Conservation (phyloP, 345 rosid genomes). For the Eucalyptus tenuipes region DNA sequence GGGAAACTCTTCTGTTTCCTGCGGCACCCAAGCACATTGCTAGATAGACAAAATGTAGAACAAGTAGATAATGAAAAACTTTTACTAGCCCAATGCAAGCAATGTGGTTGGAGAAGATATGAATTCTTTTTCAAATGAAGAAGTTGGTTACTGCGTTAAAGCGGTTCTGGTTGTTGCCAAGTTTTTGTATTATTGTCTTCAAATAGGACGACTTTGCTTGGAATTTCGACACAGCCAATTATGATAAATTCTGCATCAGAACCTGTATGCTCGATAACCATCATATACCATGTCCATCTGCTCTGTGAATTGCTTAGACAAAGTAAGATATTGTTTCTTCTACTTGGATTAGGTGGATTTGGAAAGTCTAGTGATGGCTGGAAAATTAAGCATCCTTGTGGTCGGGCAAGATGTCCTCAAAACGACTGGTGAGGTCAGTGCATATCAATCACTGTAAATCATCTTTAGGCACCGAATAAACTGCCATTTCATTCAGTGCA, state of each 20-base stretch:
- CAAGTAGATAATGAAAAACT: neutral
- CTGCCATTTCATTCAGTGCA: neutral
- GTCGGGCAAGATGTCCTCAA: slow-evolving; percentile 49
- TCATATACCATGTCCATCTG: neutral
- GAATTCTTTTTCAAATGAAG: neutral
- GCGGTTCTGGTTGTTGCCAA: neutral
- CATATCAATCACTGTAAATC: neutral
- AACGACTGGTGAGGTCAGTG: slow-evolving; percentile 28
- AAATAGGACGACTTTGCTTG: neutral
- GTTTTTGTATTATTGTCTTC: neutral
- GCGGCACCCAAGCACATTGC: neutral
- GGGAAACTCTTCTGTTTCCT: neutral
- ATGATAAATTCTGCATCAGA: neutral
- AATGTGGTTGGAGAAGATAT: neutral
- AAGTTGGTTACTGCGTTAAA: neutral
- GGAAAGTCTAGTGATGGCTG: slow-evolving; percentile 48
- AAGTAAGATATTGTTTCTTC: neutral
- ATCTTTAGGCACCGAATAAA: neutral
- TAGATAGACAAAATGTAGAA: neutral
- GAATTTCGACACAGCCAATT: neutral
- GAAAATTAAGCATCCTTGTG: slow-evolving; percentile 31
- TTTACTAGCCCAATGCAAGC: neutral
- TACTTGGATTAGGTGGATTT: slow-evolving; percentile 33
- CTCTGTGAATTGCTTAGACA: neutral
- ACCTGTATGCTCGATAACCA: neutral